phyloP scores from a whole-genome alignment of 164 flowering plant species.

The Liriodendron chinense region DNA sequence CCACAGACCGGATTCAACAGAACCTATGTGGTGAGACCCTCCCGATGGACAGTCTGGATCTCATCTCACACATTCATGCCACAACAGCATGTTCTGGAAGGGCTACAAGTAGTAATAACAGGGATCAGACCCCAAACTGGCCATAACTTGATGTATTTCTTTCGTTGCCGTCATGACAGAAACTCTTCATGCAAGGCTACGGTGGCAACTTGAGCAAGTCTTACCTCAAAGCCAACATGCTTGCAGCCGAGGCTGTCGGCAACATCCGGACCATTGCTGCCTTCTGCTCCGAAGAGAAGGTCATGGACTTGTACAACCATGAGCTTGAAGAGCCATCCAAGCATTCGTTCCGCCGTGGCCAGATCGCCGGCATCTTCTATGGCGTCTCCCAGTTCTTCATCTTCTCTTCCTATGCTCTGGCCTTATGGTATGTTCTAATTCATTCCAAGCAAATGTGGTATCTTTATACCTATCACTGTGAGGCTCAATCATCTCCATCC shows the following conservation, averaged over 20 bases:
- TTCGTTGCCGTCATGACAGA: slow-evolving; percentile 36
- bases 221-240: slow-evolving; percentile 93
- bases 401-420: slow-evolving; percentile 90
- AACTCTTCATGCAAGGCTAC: slow-evolving; percentile 91
- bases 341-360: slow-evolving; percentile 77
- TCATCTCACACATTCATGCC: too few species aligned
- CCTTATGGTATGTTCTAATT: slow-evolving; percentile 61
- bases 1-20: too few species aligned
- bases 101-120: too few species aligned
- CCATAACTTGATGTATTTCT: not conserved
- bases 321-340: slow-evolving; percentile 78
- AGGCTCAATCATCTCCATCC: too few species aligned
- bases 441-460: not conserved
- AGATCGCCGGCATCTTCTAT: slow-evolving; percentile 83
- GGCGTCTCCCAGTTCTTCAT: slow-evolving; percentile 92
- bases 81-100: too few species aligned
- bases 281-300: slow-evolving; percentile 84
- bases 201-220: slow-evolving; percentile 95
- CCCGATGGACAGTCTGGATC: too few species aligned
- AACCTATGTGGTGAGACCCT: too few species aligned
- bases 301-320: slow-evolving; percentile 62
- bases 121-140: too few species aligned
- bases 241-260: slow-evolving; percentile 95
- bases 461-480: too few species aligned
- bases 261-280: slow-evolving; percentile 95